Base-by-base conservation (phyloP, 768 basidiomycete species). In the Hydnomerulius pinastri region DNA sequence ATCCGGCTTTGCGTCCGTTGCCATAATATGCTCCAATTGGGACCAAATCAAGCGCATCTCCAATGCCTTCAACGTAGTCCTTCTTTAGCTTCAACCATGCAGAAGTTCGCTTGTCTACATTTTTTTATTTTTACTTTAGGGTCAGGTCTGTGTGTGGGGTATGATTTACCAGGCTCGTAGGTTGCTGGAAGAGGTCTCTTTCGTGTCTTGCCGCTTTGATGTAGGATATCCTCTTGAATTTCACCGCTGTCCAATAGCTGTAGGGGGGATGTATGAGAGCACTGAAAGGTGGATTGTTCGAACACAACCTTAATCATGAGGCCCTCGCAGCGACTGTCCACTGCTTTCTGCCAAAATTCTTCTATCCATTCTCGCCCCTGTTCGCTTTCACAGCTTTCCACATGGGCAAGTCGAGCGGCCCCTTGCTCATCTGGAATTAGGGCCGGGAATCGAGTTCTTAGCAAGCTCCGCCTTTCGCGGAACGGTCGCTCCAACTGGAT, bases 41-140 rank as follows among this genome's bases (percentile, higher is more conserved):
- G 25, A 87, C 78, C 47, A 87, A 69, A 62, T 88, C 88, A 24
- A 83, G 78, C 56, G 81, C 80, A 63, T 92, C 89, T n/a, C 86
- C 86, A 30, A 91, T 67, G 3, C 85, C 86, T 23, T 78, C 77
- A 18, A 94, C 85, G 64, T 95, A 97, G 65, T 96, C 94, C 62
- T 91, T 93, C 71, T 97, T 97, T 37, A 96, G 75, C 65, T 95
- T 94, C 48, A 95, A 65, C 94, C 94, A 96, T 2, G 89, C 86
- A 23, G 79, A 85, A 17, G 87, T 90, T 54, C 94, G 75, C 67
- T 90, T 90, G 69, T 96, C 93, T 68, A 75, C 41, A 41, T 23
- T 7, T 7, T 38, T 33, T 21, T 43, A 37, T n/a, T 44, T 28
- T 11, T 15, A 43, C n/a, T n/a, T n/a, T n/a, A n/a, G n/a, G n/a